Conservation (phyloP, 2,329 filamentous ascomycete species). For the Tolypocladium album region DNA sequence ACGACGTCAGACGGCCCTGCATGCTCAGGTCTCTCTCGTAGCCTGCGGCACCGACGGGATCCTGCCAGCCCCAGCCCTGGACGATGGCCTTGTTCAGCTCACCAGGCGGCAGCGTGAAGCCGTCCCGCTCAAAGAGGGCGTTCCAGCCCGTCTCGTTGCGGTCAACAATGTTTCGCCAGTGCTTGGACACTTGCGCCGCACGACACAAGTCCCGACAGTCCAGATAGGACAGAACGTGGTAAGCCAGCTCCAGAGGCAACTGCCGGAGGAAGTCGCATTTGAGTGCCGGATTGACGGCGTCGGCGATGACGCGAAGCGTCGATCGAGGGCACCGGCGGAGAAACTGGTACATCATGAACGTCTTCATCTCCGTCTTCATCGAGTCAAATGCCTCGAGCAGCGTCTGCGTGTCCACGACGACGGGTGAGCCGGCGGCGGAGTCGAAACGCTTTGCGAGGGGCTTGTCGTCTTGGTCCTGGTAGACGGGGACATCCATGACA, state of each 20-base stretch:
- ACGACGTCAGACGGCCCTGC: slow-evolving; percentile 38
- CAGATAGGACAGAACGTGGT: slow-evolving; percentile 80
- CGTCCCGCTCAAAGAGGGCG: slow-evolving; percentile 75
- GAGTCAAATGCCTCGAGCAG: slow-evolving; percentile 87
- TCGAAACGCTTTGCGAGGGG: neutral
- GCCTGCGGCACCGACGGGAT: slow-evolving; percentile 62
- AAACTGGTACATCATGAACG: slow-evolving; percentile 94
- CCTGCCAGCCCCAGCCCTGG: slow-evolving; percentile 98
- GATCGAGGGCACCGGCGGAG: slow-evolving; percentile 78
- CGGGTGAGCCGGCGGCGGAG: slow-evolving; percentile 6
- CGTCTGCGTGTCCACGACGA: slow-evolving; percentile 68
- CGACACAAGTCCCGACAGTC: slow-evolving; percentile 78
- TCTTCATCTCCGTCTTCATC: slow-evolving; percentile 85
- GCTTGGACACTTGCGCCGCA: slow-evolving; percentile 86
- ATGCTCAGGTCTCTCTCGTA: slow-evolving; percentile 72
- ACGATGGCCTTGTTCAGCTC: slow-evolving; percentile 78
- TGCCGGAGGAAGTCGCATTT: slow-evolving; percentile 88
- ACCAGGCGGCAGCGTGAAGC: slow-evolving; percentile 65
- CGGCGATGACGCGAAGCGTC: slow-evolving; percentile 79
- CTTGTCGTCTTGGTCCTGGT: slow-evolving; percentile 10
- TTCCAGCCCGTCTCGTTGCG: slow-evolving; percentile 96
- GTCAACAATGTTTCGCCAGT: slow-evolving; percentile 85
- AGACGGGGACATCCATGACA: slow-evolving; percentile 5
- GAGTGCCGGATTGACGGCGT: slow-evolving; percentile 83
- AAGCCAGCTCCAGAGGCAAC: slow-evolving; percentile 74